Conservation (phyloP, 768 basidiomycete genomes). For the Lepiota brunneoincarnata region DNA sequence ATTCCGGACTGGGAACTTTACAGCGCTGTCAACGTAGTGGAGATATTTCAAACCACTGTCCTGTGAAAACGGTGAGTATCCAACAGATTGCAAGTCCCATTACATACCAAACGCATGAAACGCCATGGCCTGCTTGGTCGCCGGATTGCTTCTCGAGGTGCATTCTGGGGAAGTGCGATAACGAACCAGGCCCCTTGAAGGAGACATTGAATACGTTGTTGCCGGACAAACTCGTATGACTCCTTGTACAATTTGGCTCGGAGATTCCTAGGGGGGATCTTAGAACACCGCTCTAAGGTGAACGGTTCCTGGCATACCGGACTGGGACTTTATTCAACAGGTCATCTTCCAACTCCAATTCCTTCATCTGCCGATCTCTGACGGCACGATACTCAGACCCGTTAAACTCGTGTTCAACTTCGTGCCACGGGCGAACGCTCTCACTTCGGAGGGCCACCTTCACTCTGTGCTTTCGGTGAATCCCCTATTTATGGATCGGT, state of each 20-base stretch:
- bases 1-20: conserved; percentile 74
- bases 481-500: conserved; percentile 4
- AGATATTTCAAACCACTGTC: conserved; percentile 76
- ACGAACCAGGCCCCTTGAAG: conserved; percentile 93
- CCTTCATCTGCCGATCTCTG: conserved; percentile 85
- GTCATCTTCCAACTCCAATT: conserved; percentile 87
- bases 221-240: conserved; percentile 84
- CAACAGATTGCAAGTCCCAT: neutral
- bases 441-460: conserved; percentile 75
- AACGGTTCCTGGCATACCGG: conserved; percentile 47
- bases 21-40: conserved; percentile 81
- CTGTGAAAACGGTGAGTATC: conserved; percentile 33
- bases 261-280: conserved; percentile 56
- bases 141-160: conserved; percentile 51
- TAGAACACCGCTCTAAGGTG: conserved; percentile 1
- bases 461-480: conserved; percentile 43
- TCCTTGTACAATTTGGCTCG: conserved; percentile 86
- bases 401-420: conserved; percentile 77
- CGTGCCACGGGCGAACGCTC: conserved; percentile 75
- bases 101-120: conserved; percentile 79
- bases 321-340: conserved; percentile 82
- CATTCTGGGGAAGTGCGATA: conserved; percentile 60
- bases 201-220: conserved; percentile 86
- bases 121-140: conserved; percentile 73
- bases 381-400: conserved; percentile 85